Conservation (phyloP, 352 stramenopile genomes). For the Globisporangium abappressorium region DNA sequence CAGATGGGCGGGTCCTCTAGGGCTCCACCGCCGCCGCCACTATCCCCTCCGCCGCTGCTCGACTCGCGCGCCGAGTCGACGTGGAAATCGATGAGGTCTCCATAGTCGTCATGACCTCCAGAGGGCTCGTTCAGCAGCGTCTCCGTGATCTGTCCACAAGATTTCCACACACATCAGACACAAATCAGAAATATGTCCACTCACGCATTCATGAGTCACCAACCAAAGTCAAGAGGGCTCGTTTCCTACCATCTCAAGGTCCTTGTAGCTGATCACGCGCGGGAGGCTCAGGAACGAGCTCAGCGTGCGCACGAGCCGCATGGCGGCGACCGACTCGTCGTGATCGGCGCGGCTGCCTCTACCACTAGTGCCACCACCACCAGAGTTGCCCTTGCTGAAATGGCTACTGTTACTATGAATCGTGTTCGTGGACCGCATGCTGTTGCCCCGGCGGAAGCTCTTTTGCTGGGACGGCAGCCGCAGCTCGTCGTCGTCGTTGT, state of each 20-base stretch:
- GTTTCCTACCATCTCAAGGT: constrained; percentile 49
- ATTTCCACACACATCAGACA: not conserved
- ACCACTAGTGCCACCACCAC: not conserved
- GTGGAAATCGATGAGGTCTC: constrained; percentile 63
- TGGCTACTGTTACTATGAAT: not conserved
- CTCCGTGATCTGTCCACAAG: constrained; percentile 55
- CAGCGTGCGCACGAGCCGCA: constrained; percentile 54
- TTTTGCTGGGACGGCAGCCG: constrained; percentile 11
- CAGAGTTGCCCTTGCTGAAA: constrained; percentile 7
- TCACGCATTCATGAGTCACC: too few relatives aligned
- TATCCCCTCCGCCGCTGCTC: constrained; percentile 15
- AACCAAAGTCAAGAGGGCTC: too few relatives aligned
- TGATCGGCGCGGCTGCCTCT: constrained; percentile 7
- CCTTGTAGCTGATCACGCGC: constrained; percentile 68
- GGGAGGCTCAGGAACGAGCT: constrained; percentile 68
- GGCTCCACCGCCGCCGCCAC: not conserved
- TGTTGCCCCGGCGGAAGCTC: constrained; percentile 36
- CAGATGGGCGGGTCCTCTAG: constrained; percentile 33
- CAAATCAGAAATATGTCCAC: not conserved
- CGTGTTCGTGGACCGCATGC: constrained; percentile 18
- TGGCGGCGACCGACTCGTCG: constrained; percentile 33
- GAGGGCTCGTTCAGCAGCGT: constrained; percentile 56
- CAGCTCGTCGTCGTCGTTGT: not conserved
- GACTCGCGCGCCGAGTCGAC: constrained; percentile 54
- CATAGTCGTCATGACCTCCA: constrained; percentile 49